Evolutionary conservation across 371 early-diverging fungal genomes (phyloP).

Genomic region (Syncephalis fuscata): DNA sequence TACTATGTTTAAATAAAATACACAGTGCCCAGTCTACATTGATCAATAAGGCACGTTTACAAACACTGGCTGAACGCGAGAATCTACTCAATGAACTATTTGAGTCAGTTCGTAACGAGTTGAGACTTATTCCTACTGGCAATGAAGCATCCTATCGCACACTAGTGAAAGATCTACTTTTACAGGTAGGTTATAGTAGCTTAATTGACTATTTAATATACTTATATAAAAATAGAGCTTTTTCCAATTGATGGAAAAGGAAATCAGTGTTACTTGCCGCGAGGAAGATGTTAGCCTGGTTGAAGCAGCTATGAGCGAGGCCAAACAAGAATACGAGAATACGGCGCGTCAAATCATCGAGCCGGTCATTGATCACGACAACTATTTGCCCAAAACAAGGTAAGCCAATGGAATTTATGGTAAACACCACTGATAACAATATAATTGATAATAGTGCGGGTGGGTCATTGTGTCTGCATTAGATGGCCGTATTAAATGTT

Average conservation of each 20-base stretch:
- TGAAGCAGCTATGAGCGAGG: constrained; percentile 34
- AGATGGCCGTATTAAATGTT: constrained; percentile 60
- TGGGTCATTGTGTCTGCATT: constrained; percentile 71
- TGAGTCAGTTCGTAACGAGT: constrained; percentile 30
- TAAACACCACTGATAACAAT: not conserved
- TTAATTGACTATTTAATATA: not conserved
- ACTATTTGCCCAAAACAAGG: constrained; percentile 29
- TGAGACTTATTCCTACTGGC: constrained; percentile 36
- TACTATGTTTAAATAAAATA: not conserved
- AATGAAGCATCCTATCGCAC: constrained; percentile 24
- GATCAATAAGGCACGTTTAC: constrained; percentile 86
- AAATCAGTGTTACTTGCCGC: constrained; percentile 52
- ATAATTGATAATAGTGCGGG: constrained; percentile 53
- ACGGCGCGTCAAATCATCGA: constrained; percentile 24
- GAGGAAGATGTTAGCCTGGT: constrained; percentile 51
- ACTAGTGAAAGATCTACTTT: constrained; percentile 47
- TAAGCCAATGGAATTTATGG: constrained; percentile 3
- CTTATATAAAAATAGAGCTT: constrained; percentile 29
- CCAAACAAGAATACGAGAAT: constrained; percentile 37
- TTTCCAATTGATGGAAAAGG: constrained; percentile 66
- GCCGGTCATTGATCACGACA: constrained; percentile 8
- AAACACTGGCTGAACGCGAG: constrained; percentile 77
- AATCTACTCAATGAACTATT: constrained; percentile 66
- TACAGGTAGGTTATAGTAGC: constrained; percentile 33
- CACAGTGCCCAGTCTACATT: constrained; percentile 82